Conservation (phyloP, 2,329 filamentous ascomycete species). For the Colletotrichum lini region DNA sequence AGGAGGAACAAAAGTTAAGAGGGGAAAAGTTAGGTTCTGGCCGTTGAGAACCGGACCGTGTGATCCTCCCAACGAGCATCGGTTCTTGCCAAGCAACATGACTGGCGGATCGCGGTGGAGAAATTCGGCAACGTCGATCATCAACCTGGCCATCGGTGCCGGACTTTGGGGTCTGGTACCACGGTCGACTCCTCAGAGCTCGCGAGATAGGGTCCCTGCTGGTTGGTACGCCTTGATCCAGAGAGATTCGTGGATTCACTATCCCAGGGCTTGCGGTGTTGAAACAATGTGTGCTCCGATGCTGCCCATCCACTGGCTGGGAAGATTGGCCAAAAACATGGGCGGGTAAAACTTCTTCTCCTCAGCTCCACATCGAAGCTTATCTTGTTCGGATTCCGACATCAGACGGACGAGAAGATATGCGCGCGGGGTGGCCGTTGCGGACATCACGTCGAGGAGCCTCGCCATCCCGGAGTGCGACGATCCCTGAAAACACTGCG, state of each 20-base stretch:
- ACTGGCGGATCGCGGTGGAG: not conserved
- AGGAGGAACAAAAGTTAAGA: conserved; percentile 12
- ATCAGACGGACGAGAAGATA: conserved; percentile 26
- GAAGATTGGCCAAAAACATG: conserved; percentile 30
- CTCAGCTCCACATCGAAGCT: conserved; percentile 14
- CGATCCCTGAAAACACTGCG: conserved; percentile 11
- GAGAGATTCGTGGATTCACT: not conserved
- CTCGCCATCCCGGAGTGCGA: conserved; percentile 8
- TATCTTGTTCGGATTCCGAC: not conserved
- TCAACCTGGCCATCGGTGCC: not conserved
- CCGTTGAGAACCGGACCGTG: conserved; percentile 8
- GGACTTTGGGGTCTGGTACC: not conserved
- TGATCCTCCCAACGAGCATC: not conserved
- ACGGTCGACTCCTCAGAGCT: not conserved
- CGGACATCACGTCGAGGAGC: not conserved
- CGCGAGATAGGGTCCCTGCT: not conserved
- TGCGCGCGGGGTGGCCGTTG: conserved; percentile 5
- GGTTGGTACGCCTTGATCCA: conserved; percentile 14
- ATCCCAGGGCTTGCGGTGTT: not conserved
- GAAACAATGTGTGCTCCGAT: conserved; percentile 32
- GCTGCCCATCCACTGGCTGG: conserved; percentile 12
- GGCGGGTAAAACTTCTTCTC: conserved; percentile 32
- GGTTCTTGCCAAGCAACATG: conserved; percentile 28
- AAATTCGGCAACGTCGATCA: conserved; percentile 7
- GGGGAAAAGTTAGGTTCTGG: conserved; percentile 7